These are phyloP conservation scores for Fusarium nurragi DNA, from an alignment of 2,329 filamentous ascomycete species.

Conservation along the genomic window DNA sequence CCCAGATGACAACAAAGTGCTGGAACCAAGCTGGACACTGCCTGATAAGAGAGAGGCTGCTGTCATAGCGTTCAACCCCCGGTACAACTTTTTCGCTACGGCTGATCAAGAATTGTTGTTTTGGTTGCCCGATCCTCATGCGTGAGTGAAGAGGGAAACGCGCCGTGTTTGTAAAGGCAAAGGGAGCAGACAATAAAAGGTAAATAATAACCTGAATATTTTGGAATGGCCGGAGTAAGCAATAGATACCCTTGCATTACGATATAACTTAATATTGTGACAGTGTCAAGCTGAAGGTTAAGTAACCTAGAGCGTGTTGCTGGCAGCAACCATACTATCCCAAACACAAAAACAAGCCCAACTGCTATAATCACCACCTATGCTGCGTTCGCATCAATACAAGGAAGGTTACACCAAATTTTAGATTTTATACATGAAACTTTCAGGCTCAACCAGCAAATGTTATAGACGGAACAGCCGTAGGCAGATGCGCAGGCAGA, in stretches of 20 bases:
- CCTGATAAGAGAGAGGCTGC: slow-evolving; percentile 75
- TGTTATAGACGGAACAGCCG: not conserved
- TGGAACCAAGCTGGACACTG: slow-evolving; percentile 71
- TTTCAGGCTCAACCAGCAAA: not conserved
- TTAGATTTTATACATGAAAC: no score
- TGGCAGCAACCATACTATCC: not conserved
- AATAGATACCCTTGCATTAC: slow-evolving; percentile 32
- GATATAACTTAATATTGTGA: not conserved
- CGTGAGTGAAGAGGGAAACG: slow-evolving; percentile 46
- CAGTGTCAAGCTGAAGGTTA: not conserved
- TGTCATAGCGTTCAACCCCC: slow-evolving; percentile 86
- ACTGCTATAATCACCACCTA: no score
- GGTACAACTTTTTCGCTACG: slow-evolving; percentile 90
- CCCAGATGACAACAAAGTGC: slow-evolving; percentile 63
- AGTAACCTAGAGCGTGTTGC: not conserved
- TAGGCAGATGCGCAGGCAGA: slow-evolving; percentile 1
- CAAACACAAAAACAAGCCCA: not conserved
- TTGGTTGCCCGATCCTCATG: slow-evolving; percentile 76
- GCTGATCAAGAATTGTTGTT: slow-evolving; percentile 86
- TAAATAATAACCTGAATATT: not conserved
- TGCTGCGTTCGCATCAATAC: no score
- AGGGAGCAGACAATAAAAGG: not conserved
- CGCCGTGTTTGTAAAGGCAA: not conserved
- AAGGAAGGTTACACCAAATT: no score
- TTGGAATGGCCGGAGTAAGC: not conserved